Conservation (phyloP, 257 asterid species). For the Nicotiana obtusifolia region DNA sequence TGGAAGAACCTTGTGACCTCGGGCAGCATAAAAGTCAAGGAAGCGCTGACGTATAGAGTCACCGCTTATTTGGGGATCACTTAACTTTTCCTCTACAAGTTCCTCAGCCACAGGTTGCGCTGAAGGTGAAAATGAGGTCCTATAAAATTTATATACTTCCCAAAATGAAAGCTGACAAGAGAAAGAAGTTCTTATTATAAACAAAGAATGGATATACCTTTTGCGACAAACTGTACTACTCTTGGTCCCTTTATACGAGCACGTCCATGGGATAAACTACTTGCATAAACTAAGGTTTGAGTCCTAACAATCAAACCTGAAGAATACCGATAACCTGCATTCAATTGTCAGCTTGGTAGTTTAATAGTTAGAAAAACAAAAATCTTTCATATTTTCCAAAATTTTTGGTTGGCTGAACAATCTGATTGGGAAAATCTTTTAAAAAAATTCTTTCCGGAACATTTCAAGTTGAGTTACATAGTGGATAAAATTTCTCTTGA, state of each 20-base stretch:
- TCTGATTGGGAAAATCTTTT: not conserved
- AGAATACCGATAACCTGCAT: slow-evolving; percentile 43
- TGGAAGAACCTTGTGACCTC: slow-evolving; percentile 84
- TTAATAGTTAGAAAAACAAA: not conserved
- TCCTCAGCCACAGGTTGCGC: slow-evolving; percentile 62
- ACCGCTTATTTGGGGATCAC: slow-evolving; percentile 46
- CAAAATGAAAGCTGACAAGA: slow-evolving; percentile 6
- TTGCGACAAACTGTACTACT: slow-evolving; percentile 20
- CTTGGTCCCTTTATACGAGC: slow-evolving; percentile 15
- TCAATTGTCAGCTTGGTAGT: not conserved
- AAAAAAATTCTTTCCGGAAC: not conserved
- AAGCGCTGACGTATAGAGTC: slow-evolving; percentile 76
- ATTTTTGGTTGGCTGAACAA: not conserved
- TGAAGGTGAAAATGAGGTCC: slow-evolving; percentile 52
- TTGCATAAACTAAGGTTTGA: slow-evolving; percentile 26
- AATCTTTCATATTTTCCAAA: not conserved
- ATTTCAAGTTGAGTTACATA: not conserved
- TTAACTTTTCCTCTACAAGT: slow-evolving; percentile 40
- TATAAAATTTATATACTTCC: slow-evolving; percentile 11
- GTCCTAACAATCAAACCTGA: slow-evolving; percentile 32
- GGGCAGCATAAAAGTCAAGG: slow-evolving; percentile 75
- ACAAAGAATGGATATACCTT: slow-evolving; percentile 38
- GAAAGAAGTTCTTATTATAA: not conserved
- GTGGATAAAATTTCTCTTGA: not conserved
- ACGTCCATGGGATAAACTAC: slow-evolving; percentile 22